Evolutionary conservation across 345 rosid genomes (phyloP).

Genomic region (Sisymbrium irio): DNA sequence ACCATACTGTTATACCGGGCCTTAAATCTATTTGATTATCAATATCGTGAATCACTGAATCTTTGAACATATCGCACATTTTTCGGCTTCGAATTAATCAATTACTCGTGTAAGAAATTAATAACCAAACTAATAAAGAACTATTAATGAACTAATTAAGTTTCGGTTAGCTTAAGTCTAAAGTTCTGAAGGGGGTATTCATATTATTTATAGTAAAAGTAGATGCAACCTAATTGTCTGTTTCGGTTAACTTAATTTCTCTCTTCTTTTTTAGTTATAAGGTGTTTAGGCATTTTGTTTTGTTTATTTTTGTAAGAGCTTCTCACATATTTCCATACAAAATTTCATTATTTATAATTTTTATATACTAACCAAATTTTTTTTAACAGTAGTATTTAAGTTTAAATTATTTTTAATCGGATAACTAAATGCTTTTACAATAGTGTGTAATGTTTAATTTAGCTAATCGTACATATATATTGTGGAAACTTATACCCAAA

Average conservation of each 20-base stretch:
- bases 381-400: too few species aligned
- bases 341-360: too few species aligned
- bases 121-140: not conserved
- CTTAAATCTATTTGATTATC: not conserved
- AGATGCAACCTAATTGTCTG: not conserved
- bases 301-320: too few species aligned
- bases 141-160: not conserved
- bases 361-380: too few species aligned
- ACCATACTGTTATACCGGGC: not conserved
- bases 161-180: slow-evolving; percentile 1
- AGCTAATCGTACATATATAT: not conserved
- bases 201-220: not conserved
- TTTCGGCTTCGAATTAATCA: slow-evolving; percentile 19
- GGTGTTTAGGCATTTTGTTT: too few species aligned
- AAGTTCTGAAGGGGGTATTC: not conserved
- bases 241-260: not conserved
- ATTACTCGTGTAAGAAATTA: not conserved
- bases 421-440: too few species aligned
- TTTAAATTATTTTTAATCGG: too few species aligned
- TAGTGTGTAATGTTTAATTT: too few species aligned
- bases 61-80: slow-evolving; percentile 28
- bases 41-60: slow-evolving; percentile 23
- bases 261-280: too few species aligned
- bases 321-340: too few species aligned
- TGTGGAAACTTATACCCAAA: too few species aligned